Evolutionary conservation across 352 stramenopile genomes (phyloP).

Genomic region (Lagenidium giganteum): DNA sequence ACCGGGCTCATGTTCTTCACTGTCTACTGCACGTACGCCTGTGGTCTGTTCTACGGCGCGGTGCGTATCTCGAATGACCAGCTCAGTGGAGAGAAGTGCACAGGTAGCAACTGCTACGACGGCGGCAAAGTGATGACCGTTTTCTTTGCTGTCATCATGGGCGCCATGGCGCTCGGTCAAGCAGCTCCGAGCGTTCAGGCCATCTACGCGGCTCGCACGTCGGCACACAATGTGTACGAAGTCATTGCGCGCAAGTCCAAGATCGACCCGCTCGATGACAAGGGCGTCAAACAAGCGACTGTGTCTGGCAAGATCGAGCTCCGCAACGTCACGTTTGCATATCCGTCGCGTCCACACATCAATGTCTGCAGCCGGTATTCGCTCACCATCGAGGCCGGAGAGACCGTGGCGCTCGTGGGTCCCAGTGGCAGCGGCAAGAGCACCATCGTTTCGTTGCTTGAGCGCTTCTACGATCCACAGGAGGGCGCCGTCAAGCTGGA

Average conservation of each 20-base stretch:
- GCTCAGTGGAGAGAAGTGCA: conserved; percentile 9
- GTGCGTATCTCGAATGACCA: conserved; percentile 24
- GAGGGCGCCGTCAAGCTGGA: conserved; percentile 23
- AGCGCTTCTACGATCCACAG: conserved; percentile 40
- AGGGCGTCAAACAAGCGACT: conserved; percentile 19
- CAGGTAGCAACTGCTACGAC: conserved; percentile 19
- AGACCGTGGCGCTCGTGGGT: conserved; percentile 39
- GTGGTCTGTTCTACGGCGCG: conserved; percentile 45
- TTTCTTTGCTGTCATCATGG: conserved; percentile 34
- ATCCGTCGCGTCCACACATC: conserved; percentile 26
- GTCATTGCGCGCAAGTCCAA: conserved; percentile 29
- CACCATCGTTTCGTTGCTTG: conserved; percentile 35
- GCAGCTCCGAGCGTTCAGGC: conserved; percentile 26
- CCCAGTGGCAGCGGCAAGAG: conserved; percentile 46
- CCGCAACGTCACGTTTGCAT: conserved; percentile 56
- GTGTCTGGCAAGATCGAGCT: conserved; percentile 45
- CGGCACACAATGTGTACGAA: conserved; percentile 28
- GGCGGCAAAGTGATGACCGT: conserved; percentile 29
- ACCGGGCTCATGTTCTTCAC: conserved; percentile 34
- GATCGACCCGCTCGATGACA: conserved; percentile 22
- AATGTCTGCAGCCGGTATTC: conserved; percentile 27
- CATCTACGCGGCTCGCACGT: conserved; percentile 16
- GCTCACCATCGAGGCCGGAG: conserved; percentile 24
- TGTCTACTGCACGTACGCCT: conserved; percentile 36
- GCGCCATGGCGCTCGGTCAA: conserved; percentile 31